Base-by-base conservation (phyloP, 352 stramenopile species). In the Phytophthora megakarya region DNA sequence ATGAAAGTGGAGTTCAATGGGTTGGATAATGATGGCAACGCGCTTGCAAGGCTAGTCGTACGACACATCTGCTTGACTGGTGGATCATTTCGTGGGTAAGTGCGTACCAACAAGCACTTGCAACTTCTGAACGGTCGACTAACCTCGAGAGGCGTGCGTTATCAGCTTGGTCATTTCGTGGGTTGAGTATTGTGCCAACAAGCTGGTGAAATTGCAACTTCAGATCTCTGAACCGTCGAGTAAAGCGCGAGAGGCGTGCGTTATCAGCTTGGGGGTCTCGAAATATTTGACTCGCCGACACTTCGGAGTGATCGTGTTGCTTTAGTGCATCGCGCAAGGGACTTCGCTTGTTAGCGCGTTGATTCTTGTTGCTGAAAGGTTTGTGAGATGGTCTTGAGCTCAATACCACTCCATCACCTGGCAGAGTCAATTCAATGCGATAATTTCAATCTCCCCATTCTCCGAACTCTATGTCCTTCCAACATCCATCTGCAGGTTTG, bases 401-500 rank as follows among this genome's bases (percentile, higher is more conserved):
- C 47, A 30, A 43, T 30, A 37, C 25, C 44, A 5, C 48, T 16
- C 47, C 40, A 38, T 44, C 37, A 52, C 25, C 51, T 48, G 60
- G 59, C 43, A 67, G 59, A 62, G 50, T 32, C 23, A 10, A 12
- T 32, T 32, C 11, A n/a, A n/a, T n/a, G n/a, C n/a, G n/a, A n/a
- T n/a, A n/a, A n/a, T n/a, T n/a, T n/a, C n/a, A n/a, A 42, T 39
- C 30, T 4, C 21, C 45, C 12, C 15, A 11, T 30, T 39, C 19
- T 42, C 55, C 44, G 23, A 13, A 47, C 23, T 66, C 19, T n/a
- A n/a, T n/a, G n/a, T n/a, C n/a, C n/a, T n/a, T n/a, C 6, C 18
- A 11, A 33, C 25, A 52, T 23, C 30, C 46, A 52, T 47, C 39
- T 60, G 38, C 57, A 60, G 22, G 22, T 60, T 60, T 61, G 48